Evolutionary conservation across 768 basidiomycete species (phyloP).

Genomic region (Rhodotorula paludigena): DNA sequence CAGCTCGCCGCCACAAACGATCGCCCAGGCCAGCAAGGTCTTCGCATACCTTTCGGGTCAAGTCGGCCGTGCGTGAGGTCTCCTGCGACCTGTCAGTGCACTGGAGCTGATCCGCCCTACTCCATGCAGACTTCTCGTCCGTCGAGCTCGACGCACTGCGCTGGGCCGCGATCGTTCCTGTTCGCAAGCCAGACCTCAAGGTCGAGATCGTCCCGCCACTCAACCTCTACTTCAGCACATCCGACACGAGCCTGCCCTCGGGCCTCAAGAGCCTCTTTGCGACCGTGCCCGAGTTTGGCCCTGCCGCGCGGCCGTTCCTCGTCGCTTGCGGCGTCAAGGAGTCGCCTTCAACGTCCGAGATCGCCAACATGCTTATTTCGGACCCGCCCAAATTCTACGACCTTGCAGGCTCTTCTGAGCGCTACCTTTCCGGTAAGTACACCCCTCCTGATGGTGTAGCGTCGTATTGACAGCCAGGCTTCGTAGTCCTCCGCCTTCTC

Average conservation of each 20-base stretch:
- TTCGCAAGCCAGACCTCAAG: slow-evolving; percentile 12
- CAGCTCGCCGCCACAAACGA: slow-evolving; percentile 23
- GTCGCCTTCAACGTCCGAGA: slow-evolving; percentile 60
- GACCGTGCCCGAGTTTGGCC: slow-evolving; percentile 61
- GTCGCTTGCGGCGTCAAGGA: slow-evolving; percentile 78
- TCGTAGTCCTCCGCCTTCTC: slow-evolving; percentile 68
- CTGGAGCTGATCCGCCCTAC: background rate
- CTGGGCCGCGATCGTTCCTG: slow-evolving; percentile 27
- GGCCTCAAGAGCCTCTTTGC: slow-evolving; percentile 23
- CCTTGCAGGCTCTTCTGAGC: slow-evolving; percentile 58
- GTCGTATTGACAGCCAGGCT: background rate
- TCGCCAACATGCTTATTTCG: slow-evolving; percentile 63
- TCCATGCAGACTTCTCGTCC: slow-evolving; percentile 6
- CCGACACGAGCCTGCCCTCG: slow-evolving; percentile 23
- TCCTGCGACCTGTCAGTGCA: background rate
- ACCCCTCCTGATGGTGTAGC: background rate
- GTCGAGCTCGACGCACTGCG: slow-evolving; percentile 24
- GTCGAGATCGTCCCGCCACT: slow-evolving; percentile 70
- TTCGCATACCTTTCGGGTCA: slow-evolving; percentile 40
- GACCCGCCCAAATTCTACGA: slow-evolving; percentile 68
- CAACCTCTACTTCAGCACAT: slow-evolving; percentile 58
- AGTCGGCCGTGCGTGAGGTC: slow-evolving; percentile 14
- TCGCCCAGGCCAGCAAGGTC: slow-evolving; percentile 31
- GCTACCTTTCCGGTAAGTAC: slow-evolving; percentile 24
- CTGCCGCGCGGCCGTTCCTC: slow-evolving; percentile 74